Evolutionary conservation across 495 filamentous ascomycete genomes (phyloP).

Genomic region (Wilcoxina mikolae): DNA sequence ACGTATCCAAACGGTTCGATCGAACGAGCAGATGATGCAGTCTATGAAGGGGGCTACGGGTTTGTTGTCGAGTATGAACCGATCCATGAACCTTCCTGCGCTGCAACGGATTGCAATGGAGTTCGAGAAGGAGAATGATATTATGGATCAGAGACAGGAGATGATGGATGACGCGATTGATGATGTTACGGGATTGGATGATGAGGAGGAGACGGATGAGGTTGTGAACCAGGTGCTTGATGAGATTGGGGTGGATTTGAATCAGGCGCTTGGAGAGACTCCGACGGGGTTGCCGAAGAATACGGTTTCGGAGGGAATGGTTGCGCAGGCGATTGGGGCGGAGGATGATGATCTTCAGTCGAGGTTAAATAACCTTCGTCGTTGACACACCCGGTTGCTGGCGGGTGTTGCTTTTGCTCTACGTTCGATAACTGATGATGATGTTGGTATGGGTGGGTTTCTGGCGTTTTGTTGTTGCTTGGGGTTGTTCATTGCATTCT

Average conservation of each 20-base stretch:
- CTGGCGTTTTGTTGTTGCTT: too few relatives aligned
- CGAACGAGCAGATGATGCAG: slow-evolving; percentile 99
- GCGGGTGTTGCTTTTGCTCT: too few relatives aligned
- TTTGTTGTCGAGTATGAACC: slow-evolving; percentile 88
- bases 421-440: too few relatives aligned
- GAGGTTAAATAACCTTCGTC: slow-evolving; percentile 59
- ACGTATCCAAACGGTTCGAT: slow-evolving; percentile 90
- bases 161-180: slow-evolving; percentile 99
- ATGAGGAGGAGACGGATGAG: slow-evolving; percentile 84
- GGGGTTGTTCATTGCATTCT: too few relatives aligned
- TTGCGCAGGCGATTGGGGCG: slow-evolving; percentile 66
- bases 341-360: slow-evolving; percentile 62
- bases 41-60: slow-evolving; percentile 96
- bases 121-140: slow-evolving; percentile 95
- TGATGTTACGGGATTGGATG: slow-evolving; percentile 83
- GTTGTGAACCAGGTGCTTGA: slow-evolving; percentile 91
- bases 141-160: slow-evolving; percentile 97
- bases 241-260: slow-evolving; percentile 89
- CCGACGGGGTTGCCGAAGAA: slow-evolving; percentile 52
- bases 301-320: slow-evolving; percentile 44
- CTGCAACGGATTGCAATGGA: slow-evolving; percentile 97
- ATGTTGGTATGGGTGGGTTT: too few relatives aligned
- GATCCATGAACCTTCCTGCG: slow-evolving; percentile 89
- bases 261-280: slow-evolving; percentile 65
- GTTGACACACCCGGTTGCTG: too few relatives aligned